Conservation (phyloP, 2,329 filamentous ascomycete species). For the Colletotrichum caudatum region DNA sequence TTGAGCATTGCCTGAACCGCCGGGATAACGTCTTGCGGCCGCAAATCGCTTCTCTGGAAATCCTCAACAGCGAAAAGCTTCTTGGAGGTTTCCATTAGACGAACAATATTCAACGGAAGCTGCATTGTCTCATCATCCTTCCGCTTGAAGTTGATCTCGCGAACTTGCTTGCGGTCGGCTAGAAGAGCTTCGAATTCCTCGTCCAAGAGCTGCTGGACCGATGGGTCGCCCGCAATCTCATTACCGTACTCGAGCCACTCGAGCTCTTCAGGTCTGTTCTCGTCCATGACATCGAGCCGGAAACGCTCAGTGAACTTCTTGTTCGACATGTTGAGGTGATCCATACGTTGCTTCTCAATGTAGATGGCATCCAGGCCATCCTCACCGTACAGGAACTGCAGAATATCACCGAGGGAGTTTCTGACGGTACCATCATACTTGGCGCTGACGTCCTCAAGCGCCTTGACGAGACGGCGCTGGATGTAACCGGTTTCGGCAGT, state of each 20-base stretch:
- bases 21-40: constrained; percentile 88
- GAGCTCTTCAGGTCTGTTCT: constrained; percentile 63
- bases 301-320: constrained; percentile 83
- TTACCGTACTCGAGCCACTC: constrained; percentile 87
- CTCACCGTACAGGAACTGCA: constrained; percentile 98
- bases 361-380: constrained; percentile 93
- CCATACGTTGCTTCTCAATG: constrained; percentile 93
- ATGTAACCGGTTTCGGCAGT: constrained; percentile 99
- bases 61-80: constrained; percentile 92
- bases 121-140: constrained; percentile 90
- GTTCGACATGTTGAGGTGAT: constrained; percentile 85
- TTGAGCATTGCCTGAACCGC: constrained; percentile 80
- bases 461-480: constrained; percentile 97
- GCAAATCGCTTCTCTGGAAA: constrained; percentile 86
- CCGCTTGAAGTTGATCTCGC: constrained; percentile 73
- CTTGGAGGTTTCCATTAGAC: constrained; percentile 91
- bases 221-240: constrained; percentile 88
- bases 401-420: constrained; percentile 95
- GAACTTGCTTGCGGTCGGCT: constrained; percentile 80
- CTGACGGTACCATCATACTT: constrained; percentile 98
- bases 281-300: constrained; percentile 87
- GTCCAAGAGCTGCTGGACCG: constrained; percentile 87
- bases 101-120: constrained; percentile 89
- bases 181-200: constrained; percentile 85
- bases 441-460: constrained; percentile 95